Conservation (phyloP, 192 early-diverging fungal species). For the Umbelopsis sp. region DNA sequence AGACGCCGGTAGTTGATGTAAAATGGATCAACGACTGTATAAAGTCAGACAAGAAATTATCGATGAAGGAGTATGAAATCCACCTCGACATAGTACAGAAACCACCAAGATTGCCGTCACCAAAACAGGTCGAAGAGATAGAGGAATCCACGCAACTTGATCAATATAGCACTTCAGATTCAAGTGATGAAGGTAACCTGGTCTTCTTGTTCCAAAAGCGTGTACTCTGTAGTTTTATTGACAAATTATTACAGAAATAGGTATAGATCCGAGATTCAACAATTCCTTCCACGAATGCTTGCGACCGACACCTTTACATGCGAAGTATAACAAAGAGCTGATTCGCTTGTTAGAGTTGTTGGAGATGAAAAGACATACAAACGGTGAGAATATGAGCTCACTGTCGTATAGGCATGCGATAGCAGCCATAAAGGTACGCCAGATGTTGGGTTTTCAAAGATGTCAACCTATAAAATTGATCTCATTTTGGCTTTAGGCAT, state of each 20-base stretch:
- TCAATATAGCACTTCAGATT: background rate
- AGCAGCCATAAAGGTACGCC: constrained; percentile 30
- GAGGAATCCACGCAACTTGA: background rate
- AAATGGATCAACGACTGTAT: constrained; percentile 22
- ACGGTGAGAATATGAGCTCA: constrained; percentile 23
- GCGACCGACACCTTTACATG: constrained; percentile 32
- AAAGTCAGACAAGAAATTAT: background rate
- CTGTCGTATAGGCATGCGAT: constrained; percentile 34
- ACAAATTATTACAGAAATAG: constrained; percentile 1
- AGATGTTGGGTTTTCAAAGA: background rate
- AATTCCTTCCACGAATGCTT: constrained; percentile 39
- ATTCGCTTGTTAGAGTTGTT: constrained; percentile 24
- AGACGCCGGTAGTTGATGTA: constrained; percentile 18
- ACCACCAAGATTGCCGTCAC: no score
- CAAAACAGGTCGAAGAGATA: background rate
- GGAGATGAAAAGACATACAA: constrained; percentile 23
- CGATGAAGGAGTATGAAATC: background rate
- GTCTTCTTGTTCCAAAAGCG: background rate
- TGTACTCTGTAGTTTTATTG: background rate
- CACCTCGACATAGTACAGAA: background rate
- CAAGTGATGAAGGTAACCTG: background rate
- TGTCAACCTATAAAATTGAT: background rate
- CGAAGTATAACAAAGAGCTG: constrained; percentile 26
- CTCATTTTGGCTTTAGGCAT: constrained; percentile 7
- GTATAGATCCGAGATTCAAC: constrained; percentile 29